Evolutionary conservation across 257 asterid species (phyloP), one percentile per base, ranked within the genome.

Genomic region (Solanum pimpinellifolium): DNA sequence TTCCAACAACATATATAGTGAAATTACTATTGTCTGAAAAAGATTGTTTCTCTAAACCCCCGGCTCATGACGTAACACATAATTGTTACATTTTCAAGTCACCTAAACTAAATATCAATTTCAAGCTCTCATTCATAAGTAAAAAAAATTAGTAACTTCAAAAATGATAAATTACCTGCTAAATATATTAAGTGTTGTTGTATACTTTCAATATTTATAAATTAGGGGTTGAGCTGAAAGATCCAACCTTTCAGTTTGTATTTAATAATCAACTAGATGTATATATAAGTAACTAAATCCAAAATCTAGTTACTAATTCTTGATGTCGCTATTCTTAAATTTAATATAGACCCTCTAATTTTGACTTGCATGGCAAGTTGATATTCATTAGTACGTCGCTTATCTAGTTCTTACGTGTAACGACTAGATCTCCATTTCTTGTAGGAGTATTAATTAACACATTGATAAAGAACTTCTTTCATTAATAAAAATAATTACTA

Each of bases 371-470:
- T 80, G 68, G 41, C 88, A 86, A 86, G 62, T 86, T 52, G 88
- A 29, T 18, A 86, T 86, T 86, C 7, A 39, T 60, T 85, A 39
- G 37, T 85, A 21, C 35, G 65, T 33, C 13, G 42, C 75, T 86
- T 74, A 86, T 86, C 88, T 66, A n/a, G 44, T 74, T 86, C 88
- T 76, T 86, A 74, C 76, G 69, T 86, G 59, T 46, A 86, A 49
- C 35, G 66, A 8, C 16, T 2, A 0, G 3, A 78, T 46, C 60
- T 47, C 41, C 66, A 29, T 27, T 80, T 80, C 5, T 47, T 29
- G 44, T 47, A 9, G 84, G 68, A 47, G 27, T 27, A 78, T 25
- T 27, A 80, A 27, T 46, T 4, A 47, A 46, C 87, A 27, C 18
- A 7, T 44, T 7, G 25, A 80, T 46, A 47, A 6, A 47, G 11